phyloP scores from a whole-genome alignment of 441 rosid genomes.

The Brassica balearica region DNA sequence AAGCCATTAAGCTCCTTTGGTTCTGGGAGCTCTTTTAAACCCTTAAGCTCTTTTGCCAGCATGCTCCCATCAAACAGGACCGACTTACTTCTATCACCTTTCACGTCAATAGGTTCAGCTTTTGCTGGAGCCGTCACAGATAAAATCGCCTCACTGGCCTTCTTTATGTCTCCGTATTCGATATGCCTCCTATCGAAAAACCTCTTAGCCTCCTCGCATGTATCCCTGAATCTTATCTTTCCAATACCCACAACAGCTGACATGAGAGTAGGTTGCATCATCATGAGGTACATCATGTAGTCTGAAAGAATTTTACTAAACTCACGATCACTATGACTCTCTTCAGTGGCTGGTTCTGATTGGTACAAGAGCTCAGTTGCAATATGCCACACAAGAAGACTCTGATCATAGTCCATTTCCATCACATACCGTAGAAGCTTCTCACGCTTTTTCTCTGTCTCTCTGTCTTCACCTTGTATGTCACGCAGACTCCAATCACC shows the following conservation, averaged over 20 bases:
- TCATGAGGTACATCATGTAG: constrained; percentile 66
- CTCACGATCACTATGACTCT: constrained; percentile 17
- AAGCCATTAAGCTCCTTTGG: neutral
- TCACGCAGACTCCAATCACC: constrained; percentile 60
- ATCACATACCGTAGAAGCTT: constrained; percentile 46
- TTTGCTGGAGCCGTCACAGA: constrained; percentile 43
- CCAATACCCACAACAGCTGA: constrained; percentile 65
- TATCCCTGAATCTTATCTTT: constrained; percentile 59
- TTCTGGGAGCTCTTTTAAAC: neutral
- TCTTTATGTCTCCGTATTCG: neutral
- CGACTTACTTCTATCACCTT: constrained; percentile 67
- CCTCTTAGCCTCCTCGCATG: constrained; percentile 57
- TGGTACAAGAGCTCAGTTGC: constrained; percentile 65
- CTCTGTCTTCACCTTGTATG: constrained; percentile 31
- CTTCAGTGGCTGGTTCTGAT: neutral
- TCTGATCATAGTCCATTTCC: constrained; percentile 61
- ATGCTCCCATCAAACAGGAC: constrained; percentile 63
- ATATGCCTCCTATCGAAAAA: constrained; percentile 50
- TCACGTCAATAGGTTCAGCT: constrained; percentile 50
- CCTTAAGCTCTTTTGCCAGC: constrained; percentile 52
- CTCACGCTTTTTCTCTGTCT: constrained; percentile 19
- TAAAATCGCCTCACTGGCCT: constrained; percentile 42
- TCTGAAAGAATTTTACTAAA: constrained; percentile 59
- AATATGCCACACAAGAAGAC: constrained; percentile 69
- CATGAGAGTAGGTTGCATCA: constrained; percentile 61